These are phyloP conservation scores for Begonia masoniana DNA, from an alignment of 306 rosid species.

Conservation along the genomic window DNA sequence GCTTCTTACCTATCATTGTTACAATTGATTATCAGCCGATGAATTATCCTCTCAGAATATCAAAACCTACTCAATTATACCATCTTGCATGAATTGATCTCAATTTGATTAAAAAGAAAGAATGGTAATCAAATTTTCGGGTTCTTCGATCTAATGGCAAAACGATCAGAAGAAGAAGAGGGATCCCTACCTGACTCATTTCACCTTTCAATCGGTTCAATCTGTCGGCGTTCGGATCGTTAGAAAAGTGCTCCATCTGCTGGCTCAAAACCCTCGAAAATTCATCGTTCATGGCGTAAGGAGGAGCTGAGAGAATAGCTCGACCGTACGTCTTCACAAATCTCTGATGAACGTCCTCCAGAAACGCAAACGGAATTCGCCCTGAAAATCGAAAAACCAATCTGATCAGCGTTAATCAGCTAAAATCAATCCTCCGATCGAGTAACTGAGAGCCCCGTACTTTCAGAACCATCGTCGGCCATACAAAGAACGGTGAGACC, in stretches of 20 bases:
- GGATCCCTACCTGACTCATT: slow-evolving; percentile 56
- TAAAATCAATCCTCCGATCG: not conserved
- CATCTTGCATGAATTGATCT: no score
- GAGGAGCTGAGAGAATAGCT: slow-evolving; percentile 44
- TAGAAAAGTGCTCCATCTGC: slow-evolving; percentile 64
- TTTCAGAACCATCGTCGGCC: slow-evolving; percentile 46
- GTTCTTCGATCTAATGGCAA: no score
- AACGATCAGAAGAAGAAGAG: no score
- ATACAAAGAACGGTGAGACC: slow-evolving; percentile 52
- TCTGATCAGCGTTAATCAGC: not conserved
- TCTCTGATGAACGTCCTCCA: slow-evolving; percentile 61
- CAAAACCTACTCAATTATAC: no score
- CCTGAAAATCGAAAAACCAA: slow-evolving; percentile 16
- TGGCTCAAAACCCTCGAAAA: slow-evolving; percentile 62
- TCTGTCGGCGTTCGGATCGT: slow-evolving; percentile 68
- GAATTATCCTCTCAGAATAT: not conserved
- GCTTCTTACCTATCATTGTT: slow-evolving; percentile 31
- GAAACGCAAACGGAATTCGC: slow-evolving; percentile 62
- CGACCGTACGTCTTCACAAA: slow-evolving; percentile 62
- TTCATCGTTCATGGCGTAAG: slow-evolving; percentile 73
- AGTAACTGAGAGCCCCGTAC: slow-evolving; percentile 12
- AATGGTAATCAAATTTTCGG: no score
- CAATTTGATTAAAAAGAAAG: no score
- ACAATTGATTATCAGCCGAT: no score
- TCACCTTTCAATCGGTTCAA: slow-evolving; percentile 66